Evolutionary conservation across 2,329 filamentous ascomycete species (phyloP).

Genomic region (Beauveria medogensis): DNA sequence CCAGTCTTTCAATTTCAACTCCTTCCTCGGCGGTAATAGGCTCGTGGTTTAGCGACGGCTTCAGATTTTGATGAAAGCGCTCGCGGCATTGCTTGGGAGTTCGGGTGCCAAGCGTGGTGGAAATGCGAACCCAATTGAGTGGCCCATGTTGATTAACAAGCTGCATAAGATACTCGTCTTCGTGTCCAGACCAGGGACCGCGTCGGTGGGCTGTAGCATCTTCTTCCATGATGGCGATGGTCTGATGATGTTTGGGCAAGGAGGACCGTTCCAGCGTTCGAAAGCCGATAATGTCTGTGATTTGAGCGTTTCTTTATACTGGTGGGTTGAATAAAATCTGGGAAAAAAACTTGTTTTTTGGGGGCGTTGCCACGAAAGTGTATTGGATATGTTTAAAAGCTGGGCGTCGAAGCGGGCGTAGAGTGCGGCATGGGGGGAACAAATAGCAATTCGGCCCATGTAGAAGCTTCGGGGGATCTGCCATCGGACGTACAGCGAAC

Average conservation of each 20-base stretch:
- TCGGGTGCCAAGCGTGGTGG: slow-evolving; percentile 64
- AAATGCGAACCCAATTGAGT: slow-evolving; percentile 86
- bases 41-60: slow-evolving; percentile 63
- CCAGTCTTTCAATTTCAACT: slow-evolving; percentile 65
- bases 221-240: slow-evolving; percentile 4
- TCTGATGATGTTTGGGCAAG: slow-evolving; percentile 14
- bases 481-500: slow-evolving; percentile 10
- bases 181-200: slow-evolving; percentile 75
- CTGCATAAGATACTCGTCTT: slow-evolving; percentile 63
- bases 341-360: not conserved
- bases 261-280: not conserved
- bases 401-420: not conserved
- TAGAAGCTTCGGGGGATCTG: slow-evolving; percentile 11
- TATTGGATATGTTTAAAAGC: not conserved
- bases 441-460: slow-evolving; percentile 15
- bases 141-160: slow-evolving; percentile 65
- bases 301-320: not conserved
- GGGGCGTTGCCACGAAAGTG: slow-evolving; percentile 1
- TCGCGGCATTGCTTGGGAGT: slow-evolving; percentile 94
- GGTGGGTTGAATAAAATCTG: not conserved
- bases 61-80: slow-evolving; percentile 89
- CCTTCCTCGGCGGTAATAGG: slow-evolving; percentile 67
- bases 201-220: slow-evolving; percentile 26
- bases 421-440: slow-evolving; percentile 10
- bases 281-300: not conserved